A percentile compares a stretch with the other conserved stretches of the same genome.
Conservation (phyloP, 1,139 yeast species). For the Ogataea hybrid region DNA sequence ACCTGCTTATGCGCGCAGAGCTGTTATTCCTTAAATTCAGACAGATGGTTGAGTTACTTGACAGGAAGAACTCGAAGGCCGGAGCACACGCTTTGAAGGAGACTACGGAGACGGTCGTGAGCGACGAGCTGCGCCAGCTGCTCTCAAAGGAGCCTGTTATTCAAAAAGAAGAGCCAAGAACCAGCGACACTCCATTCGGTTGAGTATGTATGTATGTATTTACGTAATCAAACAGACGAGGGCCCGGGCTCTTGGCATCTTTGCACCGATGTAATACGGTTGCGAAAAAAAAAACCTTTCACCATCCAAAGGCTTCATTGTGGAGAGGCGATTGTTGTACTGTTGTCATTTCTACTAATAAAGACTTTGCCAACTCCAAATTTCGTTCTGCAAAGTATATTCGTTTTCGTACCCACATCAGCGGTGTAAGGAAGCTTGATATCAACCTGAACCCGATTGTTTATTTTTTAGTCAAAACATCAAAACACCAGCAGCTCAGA, state of each 20-base stretch:
- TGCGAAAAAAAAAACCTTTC: slow-evolving; percentile 16
- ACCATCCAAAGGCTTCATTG: slow-evolving; percentile 8
- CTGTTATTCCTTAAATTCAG: slow-evolving; percentile 74
- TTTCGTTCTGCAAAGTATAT: neutral
- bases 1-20: slow-evolving; percentile 77
- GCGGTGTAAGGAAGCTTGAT: slow-evolving; percentile 9
- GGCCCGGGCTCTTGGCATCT: slow-evolving; percentile 1
- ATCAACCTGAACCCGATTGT: slow-evolving; percentile 5
- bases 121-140: slow-evolving; percentile 57
- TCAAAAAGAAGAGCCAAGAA: slow-evolving; percentile 59
- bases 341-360: neutral
- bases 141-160: slow-evolving; percentile 59
- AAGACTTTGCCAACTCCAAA: neutral
- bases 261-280: slow-evolving; percentile 3
- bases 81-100: slow-evolving; percentile 16
- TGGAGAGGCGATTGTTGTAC: neutral
- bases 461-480: slow-evolving; percentile 17
- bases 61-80: slow-evolving; percentile 46
- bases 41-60: slow-evolving; percentile 75
- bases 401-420: neutral
- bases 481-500: slow-evolving; percentile 22
- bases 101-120: slow-evolving; percentile 31
- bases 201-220: slow-evolving; percentile 4
- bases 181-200: slow-evolving; percentile 36
- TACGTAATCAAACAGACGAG: neutral